Evolutionary conservation across 2,329 filamentous ascomycete genomes (phyloP).

Genomic region (Scedosporium boydii): DNA sequence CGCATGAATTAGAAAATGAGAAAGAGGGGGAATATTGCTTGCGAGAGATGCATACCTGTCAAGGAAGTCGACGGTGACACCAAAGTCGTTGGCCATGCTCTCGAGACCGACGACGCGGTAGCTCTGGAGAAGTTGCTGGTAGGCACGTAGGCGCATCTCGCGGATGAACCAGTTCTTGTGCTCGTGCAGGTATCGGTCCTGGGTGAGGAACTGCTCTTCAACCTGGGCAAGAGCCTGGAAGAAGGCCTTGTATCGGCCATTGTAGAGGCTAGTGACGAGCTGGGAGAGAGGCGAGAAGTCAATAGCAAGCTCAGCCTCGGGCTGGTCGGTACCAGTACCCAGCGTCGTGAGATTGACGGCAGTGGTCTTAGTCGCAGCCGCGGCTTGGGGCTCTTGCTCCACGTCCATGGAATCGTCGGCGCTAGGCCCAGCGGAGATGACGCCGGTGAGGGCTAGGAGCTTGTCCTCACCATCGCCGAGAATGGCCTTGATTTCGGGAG

Average conservation of each 20-base stretch:
- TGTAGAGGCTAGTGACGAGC: constrained; percentile 86
- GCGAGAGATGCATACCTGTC: constrained; percentile 49
- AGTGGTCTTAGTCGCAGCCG: constrained; percentile 43
- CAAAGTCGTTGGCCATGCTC: constrained; percentile 96
- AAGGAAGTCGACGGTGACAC: constrained; percentile 90
- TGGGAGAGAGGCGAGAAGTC: constrained; percentile 85
- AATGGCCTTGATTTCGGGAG: constrained; percentile 95
- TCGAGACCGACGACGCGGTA: constrained; percentile 95
- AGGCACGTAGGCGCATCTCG: constrained; percentile 93
- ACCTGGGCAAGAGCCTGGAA: constrained; percentile 83
- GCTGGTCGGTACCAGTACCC: constrained; percentile 59
- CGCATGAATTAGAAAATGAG: neutral
- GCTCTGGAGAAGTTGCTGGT: constrained; percentile 93
- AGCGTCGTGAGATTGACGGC: constrained; percentile 84
- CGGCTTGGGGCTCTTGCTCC: constrained; percentile 41
- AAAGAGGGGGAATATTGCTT: neutral
- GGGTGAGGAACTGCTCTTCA: constrained; percentile 86
- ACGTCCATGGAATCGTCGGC: constrained; percentile 71
- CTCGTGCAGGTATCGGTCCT: constrained; percentile 91
- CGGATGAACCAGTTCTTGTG: constrained; percentile 96
- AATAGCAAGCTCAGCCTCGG: constrained; percentile 70
- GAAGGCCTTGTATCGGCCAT: constrained; percentile 87
- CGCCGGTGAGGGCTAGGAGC: constrained; percentile 70
- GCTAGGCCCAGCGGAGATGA: constrained; percentile 70
- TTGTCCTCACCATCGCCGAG: constrained; percentile 85